These are phyloP conservation scores for Cystobasidium slooffiae DNA, from an alignment of 1,284 basidiomycete species.

Conservation along the genomic window DNA sequence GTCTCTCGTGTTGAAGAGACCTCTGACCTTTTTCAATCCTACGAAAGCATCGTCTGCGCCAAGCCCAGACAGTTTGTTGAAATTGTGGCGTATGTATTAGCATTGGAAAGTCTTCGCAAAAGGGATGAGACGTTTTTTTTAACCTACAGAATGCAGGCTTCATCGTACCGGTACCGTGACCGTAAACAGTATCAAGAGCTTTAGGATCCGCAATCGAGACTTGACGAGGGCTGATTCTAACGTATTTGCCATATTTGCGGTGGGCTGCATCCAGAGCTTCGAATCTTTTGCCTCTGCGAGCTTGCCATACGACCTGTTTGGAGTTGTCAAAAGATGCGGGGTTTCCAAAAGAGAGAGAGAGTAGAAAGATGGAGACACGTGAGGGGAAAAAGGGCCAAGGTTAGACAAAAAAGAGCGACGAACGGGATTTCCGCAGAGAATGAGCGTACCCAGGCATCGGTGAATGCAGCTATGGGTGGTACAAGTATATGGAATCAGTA, in stretches of 20 bases:
- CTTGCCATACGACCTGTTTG: constrained; percentile 39
- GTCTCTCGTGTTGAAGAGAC: constrained; percentile 77
- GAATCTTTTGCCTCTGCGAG: constrained; percentile 41
- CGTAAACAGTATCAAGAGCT: constrained; percentile 71
- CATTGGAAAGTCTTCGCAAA: not conserved
- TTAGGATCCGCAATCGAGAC: constrained; percentile 70
- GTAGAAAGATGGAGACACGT: not conserved
- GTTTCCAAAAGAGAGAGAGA: not conserved
- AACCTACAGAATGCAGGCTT: constrained; percentile 49
- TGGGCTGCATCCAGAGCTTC: constrained; percentile 40
- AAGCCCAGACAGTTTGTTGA: not conserved
- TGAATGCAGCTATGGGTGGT: constrained; percentile 30
- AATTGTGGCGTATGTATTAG: too few relatives aligned
- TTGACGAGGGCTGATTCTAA: constrained; percentile 43
- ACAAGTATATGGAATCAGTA: not conserved
- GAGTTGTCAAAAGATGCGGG: not conserved
- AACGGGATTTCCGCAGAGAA: not conserved
- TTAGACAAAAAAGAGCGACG: not conserved
- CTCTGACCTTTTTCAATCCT: constrained; percentile 44
- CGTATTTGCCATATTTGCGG: constrained; percentile 44
- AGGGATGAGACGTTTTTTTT: not conserved
- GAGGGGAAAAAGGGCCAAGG: not conserved
- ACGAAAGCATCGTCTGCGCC: constrained; percentile 47
- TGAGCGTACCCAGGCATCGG: constrained; percentile 38
- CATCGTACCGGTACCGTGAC: constrained; percentile 48